A percentile compares a stretch with the other conserved stretches of the same genome.
Conservation (phyloP, 2,329 filamentous ascomycete genomes). For the Trichoderma sp. region DNA sequence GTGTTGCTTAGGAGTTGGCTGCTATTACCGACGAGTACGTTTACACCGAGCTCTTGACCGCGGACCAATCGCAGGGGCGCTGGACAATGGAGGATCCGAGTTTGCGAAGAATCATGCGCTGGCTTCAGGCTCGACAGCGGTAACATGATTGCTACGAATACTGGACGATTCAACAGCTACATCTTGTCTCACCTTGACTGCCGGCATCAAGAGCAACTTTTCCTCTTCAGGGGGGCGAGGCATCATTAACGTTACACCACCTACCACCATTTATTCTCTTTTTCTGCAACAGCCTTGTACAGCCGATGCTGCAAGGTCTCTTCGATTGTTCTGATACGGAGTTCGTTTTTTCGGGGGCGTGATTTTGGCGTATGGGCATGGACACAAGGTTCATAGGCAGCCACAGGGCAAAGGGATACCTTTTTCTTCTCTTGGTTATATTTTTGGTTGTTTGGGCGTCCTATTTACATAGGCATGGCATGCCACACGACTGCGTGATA, state of each 20-base stretch:
- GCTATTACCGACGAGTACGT: constrained; percentile 58
- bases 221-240: not conserved
- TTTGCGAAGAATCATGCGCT: constrained; percentile 56
- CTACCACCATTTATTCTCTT: not conserved
- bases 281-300: not conserved
- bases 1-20: constrained; percentile 49
- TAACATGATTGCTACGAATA: not conserved
- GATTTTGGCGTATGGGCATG: constrained; percentile 18
- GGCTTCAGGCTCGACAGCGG: constrained; percentile 46
- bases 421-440: not conserved
- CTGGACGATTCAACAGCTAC: not conserved
- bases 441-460: not conserved
- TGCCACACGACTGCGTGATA: constrained; percentile 1
- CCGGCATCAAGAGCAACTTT: not conserved
- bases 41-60: constrained; percentile 53
- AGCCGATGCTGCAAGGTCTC: not conserved
- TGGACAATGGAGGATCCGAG: constrained; percentile 64
- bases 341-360: not conserved
- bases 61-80: constrained; percentile 55
- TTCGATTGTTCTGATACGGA: not conserved
- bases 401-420: constrained; percentile 15
- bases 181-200: not conserved
- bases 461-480: constrained; percentile 7
- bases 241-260: not conserved
- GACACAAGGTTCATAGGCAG: constrained; percentile 3